Conservation (phyloP, 73 alveolate species). For the Uronychia binucleata region DNA sequence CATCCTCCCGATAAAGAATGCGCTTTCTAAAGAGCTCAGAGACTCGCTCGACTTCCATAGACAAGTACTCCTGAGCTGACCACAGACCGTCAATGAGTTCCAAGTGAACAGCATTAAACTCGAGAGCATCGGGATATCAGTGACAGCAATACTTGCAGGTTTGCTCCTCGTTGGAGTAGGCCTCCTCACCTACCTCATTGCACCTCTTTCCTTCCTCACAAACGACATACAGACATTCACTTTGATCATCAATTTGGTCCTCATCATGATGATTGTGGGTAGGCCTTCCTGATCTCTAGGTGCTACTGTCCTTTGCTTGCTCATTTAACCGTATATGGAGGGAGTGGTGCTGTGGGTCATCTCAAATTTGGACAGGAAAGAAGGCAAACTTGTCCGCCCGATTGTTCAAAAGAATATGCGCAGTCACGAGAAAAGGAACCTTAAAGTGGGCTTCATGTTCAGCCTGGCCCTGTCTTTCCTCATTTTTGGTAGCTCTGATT, state of each 20-base stretch:
- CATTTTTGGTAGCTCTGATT: slow-evolving; percentile 91
- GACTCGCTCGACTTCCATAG: slow-evolving; percentile 89
- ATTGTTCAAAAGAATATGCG: slow-evolving; percentile 83
- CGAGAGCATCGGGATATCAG: slow-evolving; percentile 93
- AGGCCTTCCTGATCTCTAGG: slow-evolving; percentile 88
- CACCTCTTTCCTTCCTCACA: slow-evolving; percentile 86
- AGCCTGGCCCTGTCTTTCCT: slow-evolving; percentile 89
- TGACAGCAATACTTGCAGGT: slow-evolving; percentile 67
- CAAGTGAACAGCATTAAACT: slow-evolving; percentile 79
- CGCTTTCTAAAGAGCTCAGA: slow-evolving; percentile 85
- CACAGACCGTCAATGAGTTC: slow-evolving; percentile 71
- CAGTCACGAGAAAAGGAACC: slow-evolving; percentile 89
- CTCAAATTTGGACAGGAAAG: slow-evolving; percentile 47
- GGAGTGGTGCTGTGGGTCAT: slow-evolving; percentile 32
- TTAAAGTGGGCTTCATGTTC: slow-evolving; percentile 93
- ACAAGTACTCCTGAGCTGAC: slow-evolving; percentile 1
- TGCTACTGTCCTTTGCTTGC: slow-evolving; percentile 71
- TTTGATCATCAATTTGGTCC: slow-evolving; percentile 78
- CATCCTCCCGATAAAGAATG: slow-evolving; percentile 86
- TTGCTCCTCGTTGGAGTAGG: slow-evolving; percentile 83
- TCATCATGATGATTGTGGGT: slow-evolving; percentile 90
- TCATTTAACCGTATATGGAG: slow-evolving; percentile 74
- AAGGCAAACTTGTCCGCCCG: slow-evolving; percentile 72
- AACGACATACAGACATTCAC: slow-evolving; percentile 72
- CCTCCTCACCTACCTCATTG: slow-evolving; percentile 87